A percentile compares a stretch with the other conserved stretches of the same genome.
These are phyloP conservation scores for Candida ovalis DNA, from an alignment of 805 yeast genomes.

Conservation along the genomic window DNA sequence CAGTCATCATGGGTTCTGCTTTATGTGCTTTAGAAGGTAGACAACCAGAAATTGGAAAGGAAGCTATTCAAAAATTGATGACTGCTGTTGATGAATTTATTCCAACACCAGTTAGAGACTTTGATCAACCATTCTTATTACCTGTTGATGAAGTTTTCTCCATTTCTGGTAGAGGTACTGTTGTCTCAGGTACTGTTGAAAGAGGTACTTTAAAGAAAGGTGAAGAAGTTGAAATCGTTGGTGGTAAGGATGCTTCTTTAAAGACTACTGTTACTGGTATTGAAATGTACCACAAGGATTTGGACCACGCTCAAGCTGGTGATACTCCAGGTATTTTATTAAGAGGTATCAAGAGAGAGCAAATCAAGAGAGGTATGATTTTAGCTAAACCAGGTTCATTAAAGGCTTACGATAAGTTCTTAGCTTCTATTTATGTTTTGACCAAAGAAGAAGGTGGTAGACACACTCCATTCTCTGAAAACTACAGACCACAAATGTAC, in stretches of 20 bases:
- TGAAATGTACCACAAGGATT: slow-evolving; percentile 99
- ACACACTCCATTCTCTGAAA: slow-evolving; percentile 93
- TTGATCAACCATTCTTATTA: slow-evolving; percentile 94
- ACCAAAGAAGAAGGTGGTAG: slow-evolving; percentile 99
- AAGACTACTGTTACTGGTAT: slow-evolving; percentile 97
- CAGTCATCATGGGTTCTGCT: slow-evolving; percentile 98
- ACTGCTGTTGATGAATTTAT: slow-evolving; percentile 91
- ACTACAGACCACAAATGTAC: slow-evolving; percentile 97
- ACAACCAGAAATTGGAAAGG: slow-evolving; percentile 86
- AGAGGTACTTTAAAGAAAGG: slow-evolving; percentile 97
- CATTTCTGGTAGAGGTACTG: slow-evolving; percentile 99
- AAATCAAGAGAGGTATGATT: slow-evolving; percentile 96
- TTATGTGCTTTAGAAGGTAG: slow-evolving; percentile 89
- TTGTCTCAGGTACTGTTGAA: slow-evolving; percentile 98
- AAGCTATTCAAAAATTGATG: slow-evolving; percentile 78
- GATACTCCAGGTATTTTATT: slow-evolving; percentile 97
- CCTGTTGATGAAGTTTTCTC: slow-evolving; percentile 98
- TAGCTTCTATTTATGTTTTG: slow-evolving; percentile 89
- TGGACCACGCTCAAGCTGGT: slow-evolving; percentile 97
- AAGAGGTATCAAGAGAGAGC: slow-evolving; percentile 98
- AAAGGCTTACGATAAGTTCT: slow-evolving; percentile 88
- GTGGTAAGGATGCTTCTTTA: slow-evolving; percentile 78
- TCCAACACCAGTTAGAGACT: slow-evolving; percentile 95
- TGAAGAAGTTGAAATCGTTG: slow-evolving; percentile 97
- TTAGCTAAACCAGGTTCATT: slow-evolving; percentile 89